phyloP scores from a whole-genome alignment of 257 asterid species.

The Buddleja alternifolia region DNA sequence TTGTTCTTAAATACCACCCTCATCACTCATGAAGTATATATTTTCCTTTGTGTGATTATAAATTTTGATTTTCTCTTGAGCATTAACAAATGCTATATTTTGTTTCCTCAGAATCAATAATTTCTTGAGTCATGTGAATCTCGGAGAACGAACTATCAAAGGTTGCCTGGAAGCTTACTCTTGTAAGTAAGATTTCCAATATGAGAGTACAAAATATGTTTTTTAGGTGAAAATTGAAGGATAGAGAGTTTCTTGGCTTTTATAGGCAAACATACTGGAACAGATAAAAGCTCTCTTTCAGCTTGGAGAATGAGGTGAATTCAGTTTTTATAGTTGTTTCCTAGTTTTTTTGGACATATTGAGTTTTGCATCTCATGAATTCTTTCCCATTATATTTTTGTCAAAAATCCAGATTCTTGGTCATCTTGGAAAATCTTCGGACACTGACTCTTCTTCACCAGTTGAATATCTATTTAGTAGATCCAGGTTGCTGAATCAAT shows the following conservation, averaged over 20 bases:
- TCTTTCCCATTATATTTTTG: constrained; percentile 4
- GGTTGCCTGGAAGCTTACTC: constrained; percentile 96
- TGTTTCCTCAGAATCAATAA: constrained; percentile 63
- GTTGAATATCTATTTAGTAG: constrained; percentile 71
- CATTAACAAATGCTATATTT: constrained; percentile 1
- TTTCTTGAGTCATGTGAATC: constrained; percentile 78
- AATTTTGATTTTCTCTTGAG: constrained; percentile 6
- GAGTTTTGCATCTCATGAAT: neutral
- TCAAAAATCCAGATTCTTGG: constrained; percentile 62
- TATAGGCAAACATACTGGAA: constrained; percentile 88
- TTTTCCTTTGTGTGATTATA: neutral
- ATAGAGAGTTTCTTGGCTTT: constrained; percentile 19
- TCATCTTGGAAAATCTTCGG: constrained; percentile 76
- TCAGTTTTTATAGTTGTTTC: constrained; percentile 19
- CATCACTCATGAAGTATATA: neutral
- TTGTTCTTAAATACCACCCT: neutral
- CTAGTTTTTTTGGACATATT: neutral
- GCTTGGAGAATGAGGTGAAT: constrained; percentile 90
- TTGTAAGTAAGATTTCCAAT: constrained; percentile 57
- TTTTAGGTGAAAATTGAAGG: constrained; percentile 16
- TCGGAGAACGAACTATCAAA: constrained; percentile 86
- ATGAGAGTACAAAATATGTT: constrained; percentile 5
- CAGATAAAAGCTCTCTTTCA: constrained; percentile 89
- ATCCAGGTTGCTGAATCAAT: constrained; percentile 68
- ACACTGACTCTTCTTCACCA: constrained; percentile 80